Evolutionary conservation across 176 grass and related monocot species (phyloP), one percentile per base, ranked within the genome.

Genomic region (Hordeum marinum): DNA sequence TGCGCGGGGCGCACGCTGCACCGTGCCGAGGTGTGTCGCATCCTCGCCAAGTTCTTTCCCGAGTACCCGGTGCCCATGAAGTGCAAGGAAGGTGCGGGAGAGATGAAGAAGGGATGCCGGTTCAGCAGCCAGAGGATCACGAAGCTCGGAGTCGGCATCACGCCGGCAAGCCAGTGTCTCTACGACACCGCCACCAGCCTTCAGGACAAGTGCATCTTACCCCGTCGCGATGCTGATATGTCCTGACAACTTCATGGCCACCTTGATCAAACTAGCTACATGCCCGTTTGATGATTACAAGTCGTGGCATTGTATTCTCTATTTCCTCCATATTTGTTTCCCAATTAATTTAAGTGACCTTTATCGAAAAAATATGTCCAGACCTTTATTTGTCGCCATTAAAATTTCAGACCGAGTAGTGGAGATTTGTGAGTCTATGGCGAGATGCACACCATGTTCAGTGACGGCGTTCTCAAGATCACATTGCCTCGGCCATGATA

Each of bases 1-100:
- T 91, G 89, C 50, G 68, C 80, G 0, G 80, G 82, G 13, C 77
- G 59, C 80, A 86, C 84, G 2, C 21, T 91, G 43, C 89, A 91
- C 76, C 89, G 81, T 26, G 81, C 45, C 39, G 72, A 84, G 50
- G 35, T 87, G 13, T 78, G 79, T 27, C 80, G 67, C 9, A 73
- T 66, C 9, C 89, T 90, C 7, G 20, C 67, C 24, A 82, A 80
- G 58, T 18, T 87, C 73, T 90, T 90, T 37, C 68, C 89, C 8
- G 74, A 83, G 43, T 87, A 87, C 11, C 80, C 81, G 0, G 42
- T 87, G n/a, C 85, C 89, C 10, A 63, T 27, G 0, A 80, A 34
- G 40, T 81, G 74, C 83, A 85, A 85, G 74, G 74, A 75, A 8
- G 83, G 20, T 3, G 4, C 24, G 1, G 83, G 63, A 7, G 74